Evolutionary conservation across 2,329 filamentous ascomycete species (phyloP).

Genomic region (Akanthomyces lecanii): DNA sequence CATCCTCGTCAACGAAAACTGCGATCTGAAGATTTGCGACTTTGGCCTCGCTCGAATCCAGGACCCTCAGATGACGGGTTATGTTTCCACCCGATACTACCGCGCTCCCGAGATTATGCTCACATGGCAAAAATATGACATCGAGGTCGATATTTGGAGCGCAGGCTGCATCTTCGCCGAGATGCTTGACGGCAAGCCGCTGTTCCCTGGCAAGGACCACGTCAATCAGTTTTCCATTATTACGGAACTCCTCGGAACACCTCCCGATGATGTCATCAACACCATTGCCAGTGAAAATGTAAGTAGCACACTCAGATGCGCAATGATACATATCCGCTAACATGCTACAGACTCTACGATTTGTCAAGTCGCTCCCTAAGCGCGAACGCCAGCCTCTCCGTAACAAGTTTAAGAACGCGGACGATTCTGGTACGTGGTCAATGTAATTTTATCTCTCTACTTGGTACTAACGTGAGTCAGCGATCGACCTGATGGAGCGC

Average conservation of each 20-base stretch:
- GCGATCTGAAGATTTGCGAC: constrained; percentile 98
- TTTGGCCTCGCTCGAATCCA: constrained; percentile 97
- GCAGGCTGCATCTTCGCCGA: constrained; percentile 98
- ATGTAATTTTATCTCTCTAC: neutral
- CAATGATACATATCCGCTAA: constrained; percentile 20
- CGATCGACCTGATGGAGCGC: constrained; percentile 86
- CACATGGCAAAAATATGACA: constrained; percentile 99
- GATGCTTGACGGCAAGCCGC: constrained; percentile 96
- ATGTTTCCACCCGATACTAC: constrained; percentile 98
- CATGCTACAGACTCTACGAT: constrained; percentile 71
- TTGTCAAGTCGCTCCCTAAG: constrained; percentile 95
- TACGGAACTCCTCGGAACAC: constrained; percentile 91
- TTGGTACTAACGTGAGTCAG: constrained; percentile 44
- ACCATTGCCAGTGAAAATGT: constrained; percentile 98
- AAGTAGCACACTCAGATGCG: constrained; percentile 32
- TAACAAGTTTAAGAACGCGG: constrained; percentile 93
- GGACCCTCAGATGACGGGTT: constrained; percentile 98
- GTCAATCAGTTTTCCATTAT: constrained; percentile 99
- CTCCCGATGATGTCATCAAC: constrained; percentile 96
- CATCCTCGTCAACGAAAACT: constrained; percentile 99
- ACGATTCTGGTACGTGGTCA: constrained; percentile 64
- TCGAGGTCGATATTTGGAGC: constrained; percentile 99
- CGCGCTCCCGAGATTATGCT: constrained; percentile 99
- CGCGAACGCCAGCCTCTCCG: constrained; percentile 81
- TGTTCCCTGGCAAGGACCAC: constrained; percentile 98